Percentiles rank a stretch among this genome's conserved stretches.
Conservation (phyloP, 768 basidiomycete genomes). For the Lactarius vividus region DNA sequence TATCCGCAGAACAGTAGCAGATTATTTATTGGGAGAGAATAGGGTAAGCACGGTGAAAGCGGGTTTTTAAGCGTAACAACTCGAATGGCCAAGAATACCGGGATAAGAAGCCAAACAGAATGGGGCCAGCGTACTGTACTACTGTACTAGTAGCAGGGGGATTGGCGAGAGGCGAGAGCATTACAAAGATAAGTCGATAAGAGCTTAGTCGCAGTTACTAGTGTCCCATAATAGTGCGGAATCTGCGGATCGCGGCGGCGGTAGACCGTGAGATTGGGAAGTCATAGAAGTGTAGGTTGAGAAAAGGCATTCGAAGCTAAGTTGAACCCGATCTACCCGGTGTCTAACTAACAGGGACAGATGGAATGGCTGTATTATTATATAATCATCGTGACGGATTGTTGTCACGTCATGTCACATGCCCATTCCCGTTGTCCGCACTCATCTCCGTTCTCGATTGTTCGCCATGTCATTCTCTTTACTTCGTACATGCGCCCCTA, state of each 20-base stretch:
- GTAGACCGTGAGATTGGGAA: not conserved
- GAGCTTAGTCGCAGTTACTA: not conserved
- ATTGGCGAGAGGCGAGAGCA: not conserved
- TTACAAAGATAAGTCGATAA: not conserved
- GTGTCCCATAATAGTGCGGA: not conserved
- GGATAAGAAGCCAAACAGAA: not conserved
- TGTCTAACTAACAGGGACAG: no score
- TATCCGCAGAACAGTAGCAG: not conserved
- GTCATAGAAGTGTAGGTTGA: not conserved
- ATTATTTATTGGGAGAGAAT: not conserved
- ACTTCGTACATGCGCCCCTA: slow-evolving; percentile 47
- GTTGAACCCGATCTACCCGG: no score
- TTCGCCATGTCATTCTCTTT: slow-evolving; percentile 56
- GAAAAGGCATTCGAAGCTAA: not conserved
- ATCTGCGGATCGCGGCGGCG: not conserved
- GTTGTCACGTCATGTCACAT: not conserved
- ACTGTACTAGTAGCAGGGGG: not conserved
- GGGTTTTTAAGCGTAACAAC: not conserved
- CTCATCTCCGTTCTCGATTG: not conserved
- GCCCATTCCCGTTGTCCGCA: not conserved
- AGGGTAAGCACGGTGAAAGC: not conserved
- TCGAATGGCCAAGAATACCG: not conserved
- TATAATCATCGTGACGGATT: not conserved
- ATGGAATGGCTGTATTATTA: not conserved
- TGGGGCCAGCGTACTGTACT: not conserved